Percentiles rank a stretch among this genome's conserved stretches.
Evolutionary conservation across 225 moss, liverwort and hornwort species (phyloP).

Genomic region (Pleurozium schreberi): DNA sequence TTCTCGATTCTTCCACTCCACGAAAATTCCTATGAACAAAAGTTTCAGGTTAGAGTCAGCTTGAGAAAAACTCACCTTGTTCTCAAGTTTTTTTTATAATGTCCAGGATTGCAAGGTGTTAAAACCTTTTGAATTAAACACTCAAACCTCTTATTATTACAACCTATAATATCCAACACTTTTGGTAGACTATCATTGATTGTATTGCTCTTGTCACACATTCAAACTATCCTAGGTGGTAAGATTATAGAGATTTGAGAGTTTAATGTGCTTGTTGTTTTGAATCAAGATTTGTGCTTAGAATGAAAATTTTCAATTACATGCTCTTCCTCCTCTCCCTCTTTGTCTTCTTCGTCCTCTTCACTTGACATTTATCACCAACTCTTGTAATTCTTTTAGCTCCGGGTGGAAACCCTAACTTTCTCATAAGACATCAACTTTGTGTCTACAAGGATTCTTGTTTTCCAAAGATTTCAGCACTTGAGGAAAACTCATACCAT

Average conservation of each 20-base stretch:
- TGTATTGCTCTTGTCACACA: background rate
- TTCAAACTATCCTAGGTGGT: background rate
- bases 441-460: background rate
- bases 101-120: background rate
- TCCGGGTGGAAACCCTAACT: background rate
- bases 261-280: too few relatives aligned
- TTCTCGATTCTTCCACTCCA: constrained; percentile 58
- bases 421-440: background rate
- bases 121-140: background rate
- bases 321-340: background rate
- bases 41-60: background rate
- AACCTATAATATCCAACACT: background rate
- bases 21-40: constrained; percentile 27
- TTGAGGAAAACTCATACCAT: background rate
- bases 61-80: background rate
- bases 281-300: background rate
- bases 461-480: background rate
- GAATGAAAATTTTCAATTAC: background rate
- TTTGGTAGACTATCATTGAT: background rate
- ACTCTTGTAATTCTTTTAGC: background rate
- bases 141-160: too few relatives aligned
- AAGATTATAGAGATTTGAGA: background rate
- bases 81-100: background rate
- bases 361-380: constrained; percentile 23
- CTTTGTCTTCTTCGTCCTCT: constrained; percentile 24